Percentiles rank a stretch among this genome's conserved stretches.
Evolutionary conservation across 352 stramenopile species (phyloP).

Genomic region (Phytopythium sindhum): DNA sequence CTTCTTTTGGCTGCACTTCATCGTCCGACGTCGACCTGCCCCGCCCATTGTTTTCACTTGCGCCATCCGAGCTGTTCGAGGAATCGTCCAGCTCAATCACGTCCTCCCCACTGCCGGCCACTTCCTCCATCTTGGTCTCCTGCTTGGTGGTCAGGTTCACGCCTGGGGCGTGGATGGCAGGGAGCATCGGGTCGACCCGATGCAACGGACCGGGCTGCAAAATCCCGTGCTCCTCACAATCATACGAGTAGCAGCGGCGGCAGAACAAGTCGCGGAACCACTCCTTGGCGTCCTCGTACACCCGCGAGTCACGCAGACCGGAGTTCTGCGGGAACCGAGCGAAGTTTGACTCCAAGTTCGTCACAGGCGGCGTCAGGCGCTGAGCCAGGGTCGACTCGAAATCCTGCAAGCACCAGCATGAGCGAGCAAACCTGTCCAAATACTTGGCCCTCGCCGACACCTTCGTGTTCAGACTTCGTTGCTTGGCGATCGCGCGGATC

Average conservation of each 20-base stretch:
- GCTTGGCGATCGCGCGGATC: background rate
- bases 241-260: slow-evolving; percentile 87
- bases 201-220: slow-evolving; percentile 44
- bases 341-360: slow-evolving; percentile 60
- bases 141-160: slow-evolving; percentile 9
- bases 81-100: slow-evolving; percentile 6
- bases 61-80: background rate
- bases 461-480: background rate
- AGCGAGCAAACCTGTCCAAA: slow-evolving; percentile 12
- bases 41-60: background rate
- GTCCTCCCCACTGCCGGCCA: background rate
- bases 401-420: slow-evolving; percentile 35
- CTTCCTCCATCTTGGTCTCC: background rate
- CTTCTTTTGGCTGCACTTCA: background rate
- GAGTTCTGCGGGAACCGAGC: slow-evolving; percentile 19
- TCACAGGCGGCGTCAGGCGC: slow-evolving; percentile 40
- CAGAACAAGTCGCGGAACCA: slow-evolving; percentile 89
- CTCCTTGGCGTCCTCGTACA: slow-evolving; percentile 63
- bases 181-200: slow-evolving; percentile 56
- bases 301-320: slow-evolving; percentile 33
- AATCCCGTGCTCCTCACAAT: slow-evolving; percentile 89
- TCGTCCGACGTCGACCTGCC: background rate
- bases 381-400: slow-evolving; percentile 13
- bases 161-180: slow-evolving; percentile 33
- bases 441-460: background rate